Conservation (phyloP, 768 basidiomycete genomes). For the Rossbeevera mucosa region DNA sequence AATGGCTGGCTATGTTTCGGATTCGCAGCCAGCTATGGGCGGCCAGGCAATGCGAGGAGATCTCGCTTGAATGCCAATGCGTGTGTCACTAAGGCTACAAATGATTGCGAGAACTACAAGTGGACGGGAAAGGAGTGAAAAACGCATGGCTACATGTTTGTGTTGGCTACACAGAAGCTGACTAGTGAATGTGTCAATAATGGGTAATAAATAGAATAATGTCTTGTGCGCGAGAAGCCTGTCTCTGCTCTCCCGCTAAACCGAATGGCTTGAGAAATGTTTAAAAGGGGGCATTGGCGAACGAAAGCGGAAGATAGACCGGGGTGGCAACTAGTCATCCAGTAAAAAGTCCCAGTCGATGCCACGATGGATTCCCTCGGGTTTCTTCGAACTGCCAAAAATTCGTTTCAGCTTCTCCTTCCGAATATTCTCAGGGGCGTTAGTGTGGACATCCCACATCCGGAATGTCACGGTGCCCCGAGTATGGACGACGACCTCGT, state of each 20-base stretch:
- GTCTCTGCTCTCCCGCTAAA: slow-evolving; percentile 9
- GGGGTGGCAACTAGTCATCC: slow-evolving; percentile 46
- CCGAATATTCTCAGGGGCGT: slow-evolving; percentile 56
- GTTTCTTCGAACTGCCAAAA: slow-evolving; percentile 53
- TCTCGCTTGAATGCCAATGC: neutral
- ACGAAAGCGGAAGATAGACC: slow-evolving; percentile 6
- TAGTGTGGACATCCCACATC: slow-evolving; percentile 74
- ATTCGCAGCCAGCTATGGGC: neutral
- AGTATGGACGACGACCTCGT: slow-evolving; percentile 63
- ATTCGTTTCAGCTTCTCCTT: slow-evolving; percentile 63
- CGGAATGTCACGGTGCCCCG: slow-evolving; percentile 59
- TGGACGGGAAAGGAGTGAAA: slow-evolving; percentile 10
- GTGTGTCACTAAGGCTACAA: slow-evolving; percentile 23
- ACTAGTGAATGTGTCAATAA: slow-evolving; percentile 5
- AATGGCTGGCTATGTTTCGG: neutral
- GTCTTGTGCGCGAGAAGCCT: slow-evolving; percentile 7
- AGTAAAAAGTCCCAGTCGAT: slow-evolving; percentile 81
- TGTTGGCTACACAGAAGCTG: slow-evolving; percentile 22
- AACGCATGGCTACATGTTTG: slow-evolving; percentile 24
- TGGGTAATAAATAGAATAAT: slow-evolving; percentile 18
- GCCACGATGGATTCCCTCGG: slow-evolving; percentile 38
- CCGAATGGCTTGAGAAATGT: neutral
- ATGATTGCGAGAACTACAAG: slow-evolving; percentile 18
- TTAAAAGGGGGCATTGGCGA: slow-evolving; percentile 10
- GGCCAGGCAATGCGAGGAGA: neutral